Conservation (phyloP, 306 rosid genomes). For the Casuarina cunninghamiana region DNA sequence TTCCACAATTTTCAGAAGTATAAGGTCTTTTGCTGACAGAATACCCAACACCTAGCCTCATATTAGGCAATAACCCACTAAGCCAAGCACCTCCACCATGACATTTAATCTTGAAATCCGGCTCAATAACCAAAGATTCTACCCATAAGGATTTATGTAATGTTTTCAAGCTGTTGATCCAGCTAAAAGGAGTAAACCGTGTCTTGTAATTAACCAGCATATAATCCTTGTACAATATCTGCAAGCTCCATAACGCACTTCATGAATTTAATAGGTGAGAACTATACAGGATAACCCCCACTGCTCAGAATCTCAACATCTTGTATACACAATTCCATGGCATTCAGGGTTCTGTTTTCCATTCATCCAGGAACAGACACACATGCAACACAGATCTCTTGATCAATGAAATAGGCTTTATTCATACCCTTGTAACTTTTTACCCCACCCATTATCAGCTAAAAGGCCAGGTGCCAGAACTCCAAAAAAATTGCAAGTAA, state of each 20-base stretch:
- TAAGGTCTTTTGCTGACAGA: not conserved
- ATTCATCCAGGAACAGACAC: not conserved
- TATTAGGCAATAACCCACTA: not conserved
- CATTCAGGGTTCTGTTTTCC: not conserved
- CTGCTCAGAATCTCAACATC: not conserved
- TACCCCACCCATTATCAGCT: not conserved
- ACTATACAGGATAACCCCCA: not conserved
- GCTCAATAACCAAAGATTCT: not conserved
- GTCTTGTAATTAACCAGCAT: not conserved
- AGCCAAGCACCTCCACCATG: not conserved
- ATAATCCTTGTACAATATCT: not conserved
- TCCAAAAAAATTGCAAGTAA: not conserved
- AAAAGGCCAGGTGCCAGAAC: not conserved
- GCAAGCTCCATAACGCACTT: not conserved
- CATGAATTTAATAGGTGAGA: not conserved
- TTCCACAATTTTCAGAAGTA: not conserved
- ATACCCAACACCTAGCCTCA: not conserved
- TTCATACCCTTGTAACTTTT: not conserved
- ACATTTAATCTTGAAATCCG: not conserved
- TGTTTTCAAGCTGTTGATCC: not conserved
- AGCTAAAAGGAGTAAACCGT: not conserved
- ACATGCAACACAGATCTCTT: not conserved
- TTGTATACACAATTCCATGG: not conserved
- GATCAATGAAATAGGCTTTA: not conserved
- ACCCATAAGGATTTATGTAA: not conserved